phyloP scores from a whole-genome alignment of 73 alveolate genomes.

The Paramecium pentaurelia region DNA sequence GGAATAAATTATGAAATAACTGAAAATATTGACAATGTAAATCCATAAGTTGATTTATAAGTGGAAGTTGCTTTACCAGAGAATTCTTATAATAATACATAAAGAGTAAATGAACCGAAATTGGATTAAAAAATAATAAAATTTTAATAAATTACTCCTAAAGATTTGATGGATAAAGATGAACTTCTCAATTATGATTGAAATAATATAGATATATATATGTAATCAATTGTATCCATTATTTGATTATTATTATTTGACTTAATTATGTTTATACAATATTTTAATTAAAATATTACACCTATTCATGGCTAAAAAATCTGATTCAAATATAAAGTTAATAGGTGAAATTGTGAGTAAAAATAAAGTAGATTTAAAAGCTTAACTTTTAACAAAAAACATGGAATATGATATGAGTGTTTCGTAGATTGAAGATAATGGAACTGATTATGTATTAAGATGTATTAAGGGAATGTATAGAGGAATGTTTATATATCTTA shows the following conservation, averaged over 20 bases:
- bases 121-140: not conserved
- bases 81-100: not conserved
- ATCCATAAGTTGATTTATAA: not conserved
- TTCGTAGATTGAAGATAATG: slow-evolving; percentile 39
- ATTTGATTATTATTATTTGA: not conserved
- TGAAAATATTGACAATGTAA: not conserved
- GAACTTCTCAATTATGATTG: not conserved
- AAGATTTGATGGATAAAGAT: not conserved
- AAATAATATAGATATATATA: not conserved
- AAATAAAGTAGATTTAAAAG: not conserved
- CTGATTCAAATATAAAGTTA: not conserved
- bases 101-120: not conserved
- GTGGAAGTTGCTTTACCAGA: not conserved
- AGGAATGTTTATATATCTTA: slow-evolving; percentile 48
- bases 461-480: slow-evolving; percentile 45
- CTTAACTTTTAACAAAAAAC: not conserved
- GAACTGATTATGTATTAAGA: slow-evolving; percentile 56
- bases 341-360: not conserved
- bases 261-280: not conserved
- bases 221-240: not conserved
- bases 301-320: not conserved
- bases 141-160: not conserved
- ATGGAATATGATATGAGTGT: slow-evolving; percentile 11
- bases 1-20: not conserved
- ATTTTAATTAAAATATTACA: not conserved